Evolutionary conservation across 805 yeast genomes (phyloP), one percentile per base, ranked within the genome.

Genomic region (Maudiozyma saulgeensis): DNA sequence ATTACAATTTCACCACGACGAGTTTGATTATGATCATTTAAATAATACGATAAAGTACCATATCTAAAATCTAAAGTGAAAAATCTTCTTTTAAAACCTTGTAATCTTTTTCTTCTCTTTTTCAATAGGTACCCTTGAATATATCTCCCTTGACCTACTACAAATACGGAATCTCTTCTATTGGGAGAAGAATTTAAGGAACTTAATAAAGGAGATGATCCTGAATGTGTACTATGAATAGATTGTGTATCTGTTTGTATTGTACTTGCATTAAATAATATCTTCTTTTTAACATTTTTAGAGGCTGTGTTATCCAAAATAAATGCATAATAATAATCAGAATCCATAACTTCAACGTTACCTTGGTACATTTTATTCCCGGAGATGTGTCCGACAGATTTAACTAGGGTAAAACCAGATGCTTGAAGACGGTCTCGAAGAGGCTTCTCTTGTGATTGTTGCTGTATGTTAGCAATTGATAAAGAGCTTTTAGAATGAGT

Each of bases 281-380:
- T 80, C 51, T 84, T 87, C 65, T 91, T 93, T 44, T 88, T 81
- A 21, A 82, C 83, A 32, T 84, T 87, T 60, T 86, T 88, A 32
- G 96, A 84, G 58, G 89, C 87, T 0, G 96, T 84, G 68, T 91
- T 91, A 67, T 91, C 98, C 61, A 91, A 84, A 25, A 93, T 83
- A 63, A 91, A 86, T 0, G 96, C 97, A 45, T 63, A 65, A 67
- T 78, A 84, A 58, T 82, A 76, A 1, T 91, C 91, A 8, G 82
- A 85, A 23, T 74, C 70, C 2, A 65, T 66, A 2, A 82, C 82
- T n/a, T 73, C 72, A 51, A 82, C 72, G 26, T 72, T 68, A 1
- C 90, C 95, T 45, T 79, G 79, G 47, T 77, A 74, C 58, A 80
- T 66, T 52, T 82, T 84, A 53, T 81, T 82, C 1, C 82, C 81